phyloP scores from a whole-genome alignment of 306 rosid genomes.

The Betula pendula region DNA sequence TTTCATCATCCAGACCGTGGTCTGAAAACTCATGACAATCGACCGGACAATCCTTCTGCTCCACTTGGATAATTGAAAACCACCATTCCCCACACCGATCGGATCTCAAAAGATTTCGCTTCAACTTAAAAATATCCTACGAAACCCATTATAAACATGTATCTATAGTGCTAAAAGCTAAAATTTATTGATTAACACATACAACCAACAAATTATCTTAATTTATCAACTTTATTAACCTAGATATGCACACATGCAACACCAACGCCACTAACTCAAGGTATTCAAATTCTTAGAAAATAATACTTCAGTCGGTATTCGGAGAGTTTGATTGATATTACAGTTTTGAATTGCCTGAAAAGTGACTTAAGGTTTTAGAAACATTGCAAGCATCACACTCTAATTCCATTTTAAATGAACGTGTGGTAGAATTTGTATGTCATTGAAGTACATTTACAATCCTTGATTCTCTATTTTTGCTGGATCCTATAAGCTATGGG shows the following conservation, averaged over 20 bases:
- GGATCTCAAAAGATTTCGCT: too few relatives aligned
- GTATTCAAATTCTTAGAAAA: not conserved
- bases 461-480: not conserved
- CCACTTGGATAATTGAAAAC: too few relatives aligned
- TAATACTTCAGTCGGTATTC: not conserved
- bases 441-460: not conserved
- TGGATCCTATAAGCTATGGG: not conserved
- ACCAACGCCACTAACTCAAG: not conserved
- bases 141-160: not conserved
- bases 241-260: not conserved
- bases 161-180: not conserved
- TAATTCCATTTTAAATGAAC: not conserved
- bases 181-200: not conserved
- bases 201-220: not conserved
- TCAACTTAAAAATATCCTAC: too few relatives aligned
- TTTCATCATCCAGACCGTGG: too few relatives aligned
- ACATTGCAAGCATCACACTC: not conserved
- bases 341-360: not conserved
- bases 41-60: too few relatives aligned
- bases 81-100: too few relatives aligned
- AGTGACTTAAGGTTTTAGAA: not conserved
- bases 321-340: not conserved
- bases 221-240: not conserved
- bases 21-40: too few relatives aligned
- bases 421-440: not conserved